Base-by-base conservation (phyloP, 2,329 filamentous ascomycete species). In the Tolypocladium tropicale region DNA sequence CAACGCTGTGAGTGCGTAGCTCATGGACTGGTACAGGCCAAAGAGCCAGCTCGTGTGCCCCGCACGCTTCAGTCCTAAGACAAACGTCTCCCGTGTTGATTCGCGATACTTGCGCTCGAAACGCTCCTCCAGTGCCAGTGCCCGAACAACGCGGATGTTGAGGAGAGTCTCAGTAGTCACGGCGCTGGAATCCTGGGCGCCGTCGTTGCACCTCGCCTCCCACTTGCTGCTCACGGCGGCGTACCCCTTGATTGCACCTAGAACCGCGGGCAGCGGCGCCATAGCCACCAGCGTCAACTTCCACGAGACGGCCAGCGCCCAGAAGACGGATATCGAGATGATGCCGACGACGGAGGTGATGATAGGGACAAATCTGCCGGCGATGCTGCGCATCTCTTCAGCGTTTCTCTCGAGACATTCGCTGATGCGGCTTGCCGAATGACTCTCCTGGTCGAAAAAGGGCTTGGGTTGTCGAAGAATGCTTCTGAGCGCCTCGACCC, bases 361-460 rank as follows among this genome's bases (percentile, higher is more conserved):
- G 54, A 88, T 82, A 1, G 88, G 86, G 0, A 86, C 78, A 64
- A 96, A 95, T 1, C 88, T 82, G 2, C 89, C 88, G 0, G 95
- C 78, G 0, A 97, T 74, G 62, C 89, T 91, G 10, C 89, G 82
- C 82, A 94, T 92, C 66, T 96, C 90, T 67, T 97, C 91, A 0
- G 87, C 88, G 63, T 90, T 89, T 18, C 87, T 81, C 64, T 95
- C 90, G 0, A 97, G 78, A 49, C 81, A 86, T 58, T 89, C 84
- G 1, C 79, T 83, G 46, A 97, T 77, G 2, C 78, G 76, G 1
- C 77, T 75, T 0, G 86, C 74, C 0, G 79, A 82, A 67, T 94
- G 88, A 36, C 77, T 76, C 2, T 86, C 77, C 53, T 78, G 74
- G 60, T 90, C 85, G 62, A 95, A 95, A 86, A 91, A 97, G 5